A percentile compares a stretch with the other conserved stretches of the same genome.
phyloP scores from a whole-genome alignment of 768 basidiomycete genomes.

The Auricularia sp. region DNA sequence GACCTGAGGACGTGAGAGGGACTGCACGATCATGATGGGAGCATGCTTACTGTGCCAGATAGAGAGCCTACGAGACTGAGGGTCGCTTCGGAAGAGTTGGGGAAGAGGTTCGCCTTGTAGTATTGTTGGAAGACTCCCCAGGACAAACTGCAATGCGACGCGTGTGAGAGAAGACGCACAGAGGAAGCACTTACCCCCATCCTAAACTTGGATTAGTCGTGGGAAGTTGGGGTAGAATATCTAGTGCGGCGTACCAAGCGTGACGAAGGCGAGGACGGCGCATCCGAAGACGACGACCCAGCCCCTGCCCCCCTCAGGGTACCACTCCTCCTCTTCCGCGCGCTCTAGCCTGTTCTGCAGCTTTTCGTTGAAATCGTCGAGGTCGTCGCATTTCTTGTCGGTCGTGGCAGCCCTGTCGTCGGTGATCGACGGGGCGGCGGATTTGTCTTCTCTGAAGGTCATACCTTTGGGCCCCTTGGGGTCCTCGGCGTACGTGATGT shows the following conservation, averaged over 20 bases:
- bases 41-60: background rate
- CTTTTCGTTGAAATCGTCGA: background rate
- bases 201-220: background rate
- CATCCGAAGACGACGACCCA: background rate
- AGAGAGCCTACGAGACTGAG: slow-evolving; percentile 3
- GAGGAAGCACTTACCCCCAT: background rate
- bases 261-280: background rate
- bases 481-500: background rate
- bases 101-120: slow-evolving; percentile 5
- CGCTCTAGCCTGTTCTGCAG: background rate
- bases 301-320: background rate
- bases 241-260: background rate
- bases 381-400: background rate
- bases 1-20: background rate
- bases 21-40: background rate
- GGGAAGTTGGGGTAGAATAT: too few relatives aligned
- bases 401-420: background rate
- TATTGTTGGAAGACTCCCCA: slow-evolving; percentile 6
- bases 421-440: background rate
- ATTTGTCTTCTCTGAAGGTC: background rate
- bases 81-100: background rate
- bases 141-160: background rate
- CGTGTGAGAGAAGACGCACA: background rate
- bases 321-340: background rate
- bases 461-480: background rate